Base-by-base conservation (phyloP, 495 filamentous ascomycete species). In the Lichina pygmaea region DNA sequence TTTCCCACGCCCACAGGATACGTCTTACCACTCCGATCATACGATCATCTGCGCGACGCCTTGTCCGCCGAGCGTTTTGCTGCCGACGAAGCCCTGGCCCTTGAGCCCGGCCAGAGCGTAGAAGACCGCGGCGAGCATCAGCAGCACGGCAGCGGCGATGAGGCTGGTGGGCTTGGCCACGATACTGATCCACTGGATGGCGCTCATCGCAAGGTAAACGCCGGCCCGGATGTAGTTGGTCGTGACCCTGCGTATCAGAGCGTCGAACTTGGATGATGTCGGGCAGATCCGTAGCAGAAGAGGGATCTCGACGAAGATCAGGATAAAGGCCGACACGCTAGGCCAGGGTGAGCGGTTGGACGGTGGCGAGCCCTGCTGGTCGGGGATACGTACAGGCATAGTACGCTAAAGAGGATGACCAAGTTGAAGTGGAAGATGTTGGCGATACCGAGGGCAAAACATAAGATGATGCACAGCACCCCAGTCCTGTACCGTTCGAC, bases 1-100 rank as follows among this genome's bases (percentile, higher is more conserved):
- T 4, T 24, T 1, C 24, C 4, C 24, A 24, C 24, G 2, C 24
- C 24, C 24, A 24, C 24, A 24, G 24, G 24, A 24, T 24, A 24
- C 4, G 24, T 24, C 24, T 4, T 24, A 24, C 24, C 24, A 4
- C 24, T 24, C 24, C 24, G 4, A 15, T 47, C 38, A 94, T 57
- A 97, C 85, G 63, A 99, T 95, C 91, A 95, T 94, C 66, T 94
- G 86, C 49, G 86, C 86, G 50, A 95, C 74, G 15, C 91, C 89
- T 50, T 81, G 78, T 38, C 89, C 89, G 49, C 89, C 89, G 48
- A 99, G 64, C 16, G 91, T 95, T 75, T 95, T 95, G 67, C 86
- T 94, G 33, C 84, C 79, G 45, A 91, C 72, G 59, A 99, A 99
- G 30, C 78, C 82, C 63, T 99, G 89, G 44, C 78, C 82, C 69